Percentiles rank a stretch among this genome's conserved stretches.
These are phyloP conservation scores for Yarrowia sp. DNA, from an alignment of 805 yeast genomes.

Conservation along the genomic window DNA sequence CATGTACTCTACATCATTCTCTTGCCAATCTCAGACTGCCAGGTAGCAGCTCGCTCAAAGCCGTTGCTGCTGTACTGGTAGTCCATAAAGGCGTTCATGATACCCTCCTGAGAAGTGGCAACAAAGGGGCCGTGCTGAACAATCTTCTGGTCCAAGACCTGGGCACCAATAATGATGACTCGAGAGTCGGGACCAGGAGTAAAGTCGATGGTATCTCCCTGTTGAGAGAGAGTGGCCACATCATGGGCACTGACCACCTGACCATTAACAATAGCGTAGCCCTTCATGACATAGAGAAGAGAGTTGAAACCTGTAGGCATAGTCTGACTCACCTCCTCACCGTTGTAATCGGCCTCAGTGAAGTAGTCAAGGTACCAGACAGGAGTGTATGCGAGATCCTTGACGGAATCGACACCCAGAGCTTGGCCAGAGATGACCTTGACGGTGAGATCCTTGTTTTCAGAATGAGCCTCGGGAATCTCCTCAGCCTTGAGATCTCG, in stretches of 20 bases:
- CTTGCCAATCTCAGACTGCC: slow-evolving; percentile 38
- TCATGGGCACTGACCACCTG: background rate
- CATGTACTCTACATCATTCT: slow-evolving; percentile 10
- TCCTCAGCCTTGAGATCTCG: slow-evolving; percentile 67
- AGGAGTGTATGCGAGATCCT: slow-evolving; percentile 79
- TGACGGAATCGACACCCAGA: slow-evolving; percentile 67
- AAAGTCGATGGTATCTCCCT: background rate
- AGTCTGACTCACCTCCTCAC: background rate
- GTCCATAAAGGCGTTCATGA: slow-evolving; percentile 66
- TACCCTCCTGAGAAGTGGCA: slow-evolving; percentile 62
- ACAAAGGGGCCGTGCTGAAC: slow-evolving; percentile 94
- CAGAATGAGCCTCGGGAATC: slow-evolving; percentile 49
- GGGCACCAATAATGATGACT: slow-evolving; percentile 1
- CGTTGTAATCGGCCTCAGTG: slow-evolving; percentile 32
- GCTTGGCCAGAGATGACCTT: slow-evolving; percentile 35
- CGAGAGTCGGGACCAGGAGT: background rate
- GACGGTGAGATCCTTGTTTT: background rate
- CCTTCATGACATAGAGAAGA: background rate
- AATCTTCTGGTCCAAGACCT: slow-evolving; percentile 48
- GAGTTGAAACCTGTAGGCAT: slow-evolving; percentile 9
- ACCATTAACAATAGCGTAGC: background rate
- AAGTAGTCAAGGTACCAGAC: slow-evolving; percentile 66
- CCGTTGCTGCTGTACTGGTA: slow-evolving; percentile 51
- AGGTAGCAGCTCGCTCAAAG: slow-evolving; percentile 37
- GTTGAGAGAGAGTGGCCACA: background rate